Evolutionary conservation across 371 early-diverging fungal species (phyloP), one percentile per base, ranked within the genome.

Genomic region (Circinella minor): DNA sequence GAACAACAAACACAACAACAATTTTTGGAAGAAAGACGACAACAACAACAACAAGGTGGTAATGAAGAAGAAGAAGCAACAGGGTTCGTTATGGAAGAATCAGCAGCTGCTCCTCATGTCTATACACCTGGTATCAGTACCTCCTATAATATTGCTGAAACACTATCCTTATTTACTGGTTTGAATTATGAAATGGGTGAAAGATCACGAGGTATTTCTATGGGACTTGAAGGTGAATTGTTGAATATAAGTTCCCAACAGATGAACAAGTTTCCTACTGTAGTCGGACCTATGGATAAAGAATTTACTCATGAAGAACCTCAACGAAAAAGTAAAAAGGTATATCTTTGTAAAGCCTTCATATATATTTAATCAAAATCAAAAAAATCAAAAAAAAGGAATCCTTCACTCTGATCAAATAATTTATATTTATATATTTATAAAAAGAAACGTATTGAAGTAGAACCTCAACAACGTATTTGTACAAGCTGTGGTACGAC

Each of bases 401-500:
- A 3, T 43, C 11, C 6, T 11, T 43, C 3, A 43, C 3, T 27
- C 27, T 27, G 27, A 27, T 27, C 2, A 27, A 27, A 0, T 27
- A 43, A 43, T 43, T 3, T 9, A 39, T 4, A 43, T 43, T 1
- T 3, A 9, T 9, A 43, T 9, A 43, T 43, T 9, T 11, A 11
- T 43, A 9, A 6, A 7, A 8, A 65, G 66, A 65, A 65, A 65
- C 66, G 66, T 27, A 17, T 65, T 13, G 66, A 51, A 10, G 57
- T 20, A 3, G 70, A 72, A 18, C 61, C 61, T 65, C 72, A 7
- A n/a, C 47, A 62, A 51, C 37, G 72, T 71, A n/a, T 80, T 66
- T 72, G 77, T 51, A 69, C 77, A 10, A 85, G 81, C 20, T 96
- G 96, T 81, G 86, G 87, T 18, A 91, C 90, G 18, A 91, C 91